Conservation (phyloP, 1,284 basidiomycete genomes). For the Malassezia psittaci region DNA sequence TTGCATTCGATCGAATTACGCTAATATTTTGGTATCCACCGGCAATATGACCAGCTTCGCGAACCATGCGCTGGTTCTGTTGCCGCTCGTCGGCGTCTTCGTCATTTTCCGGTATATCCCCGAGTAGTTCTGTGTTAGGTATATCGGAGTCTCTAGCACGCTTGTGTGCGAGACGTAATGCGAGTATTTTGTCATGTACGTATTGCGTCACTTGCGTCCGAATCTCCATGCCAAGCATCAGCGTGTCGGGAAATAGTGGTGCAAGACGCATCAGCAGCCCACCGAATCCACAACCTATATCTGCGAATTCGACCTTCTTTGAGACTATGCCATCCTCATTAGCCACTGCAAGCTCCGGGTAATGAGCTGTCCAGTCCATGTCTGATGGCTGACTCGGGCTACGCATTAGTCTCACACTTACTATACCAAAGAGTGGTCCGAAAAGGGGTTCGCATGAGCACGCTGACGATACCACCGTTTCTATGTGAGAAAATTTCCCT, state of each 20-base stretch:
- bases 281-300: slow-evolving; percentile 96
- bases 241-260: slow-evolving; percentile 76
- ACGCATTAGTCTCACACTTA: slow-evolving; percentile 25
- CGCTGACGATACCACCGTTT: slow-evolving; percentile 94
- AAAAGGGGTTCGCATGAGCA: slow-evolving; percentile 96
- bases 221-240: slow-evolving; percentile 97
- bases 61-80: slow-evolving; percentile 27
- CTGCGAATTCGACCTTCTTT: slow-evolving; percentile 77
- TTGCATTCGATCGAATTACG: slow-evolving; percentile 87
- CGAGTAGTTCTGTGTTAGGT: neutral
- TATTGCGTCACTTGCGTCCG: slow-evolving; percentile 92
- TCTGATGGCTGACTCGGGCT: slow-evolving; percentile 64
- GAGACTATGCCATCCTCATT: neutral
- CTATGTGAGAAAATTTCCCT: slow-evolving; percentile 50
- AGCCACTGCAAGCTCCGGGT: slow-evolving; percentile 59
- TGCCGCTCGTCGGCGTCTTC: slow-evolving; percentile 42
- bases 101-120: neutral
- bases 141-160: slow-evolving; percentile 12
- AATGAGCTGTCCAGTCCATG: slow-evolving; percentile 79
- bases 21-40: slow-evolving; percentile 76
- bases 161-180: slow-evolving; percentile 58
- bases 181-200: slow-evolving; percentile 83
- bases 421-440: slow-evolving; percentile 85
- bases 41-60: slow-evolving; percentile 45
- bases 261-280: slow-evolving; percentile 83